A percentile compares a stretch with the other conserved stretches of the same genome.
Conservation (phyloP, 2,329 filamentous ascomycete genomes). For the Fusarium camptoceras region DNA sequence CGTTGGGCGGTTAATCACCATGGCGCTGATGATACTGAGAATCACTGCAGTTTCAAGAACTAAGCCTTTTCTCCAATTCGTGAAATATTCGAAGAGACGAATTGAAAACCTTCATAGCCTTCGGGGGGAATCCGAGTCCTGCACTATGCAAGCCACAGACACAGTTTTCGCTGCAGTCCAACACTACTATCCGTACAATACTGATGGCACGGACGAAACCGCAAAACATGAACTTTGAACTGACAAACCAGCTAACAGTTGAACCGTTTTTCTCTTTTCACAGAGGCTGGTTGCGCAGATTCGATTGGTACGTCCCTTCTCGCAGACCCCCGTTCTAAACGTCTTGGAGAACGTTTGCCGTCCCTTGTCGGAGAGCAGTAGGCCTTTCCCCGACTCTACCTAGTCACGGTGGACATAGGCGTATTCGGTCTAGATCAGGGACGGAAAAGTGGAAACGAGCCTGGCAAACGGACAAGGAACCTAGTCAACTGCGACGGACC, state of each 20-base stretch:
- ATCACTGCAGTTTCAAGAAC: constrained; percentile 5
- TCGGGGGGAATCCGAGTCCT: constrained; percentile 21
- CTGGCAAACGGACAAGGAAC: constrained; percentile 27
- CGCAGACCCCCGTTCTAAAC: constrained; percentile 21
- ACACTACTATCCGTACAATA: not conserved
- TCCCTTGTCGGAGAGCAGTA: constrained; percentile 9
- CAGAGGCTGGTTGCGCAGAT: not conserved
- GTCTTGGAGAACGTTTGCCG: constrained; percentile 17
- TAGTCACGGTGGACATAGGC: constrained; percentile 19
- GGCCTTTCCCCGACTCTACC: constrained; percentile 18
- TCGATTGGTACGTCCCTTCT: constrained; percentile 40
- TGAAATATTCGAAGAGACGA: not conserved
- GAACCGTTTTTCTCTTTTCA: not conserved
- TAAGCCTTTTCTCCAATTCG: constrained; percentile 17
- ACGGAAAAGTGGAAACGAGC: constrained; percentile 30
- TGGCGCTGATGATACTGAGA: not conserved
- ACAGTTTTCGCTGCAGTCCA: not conserved
- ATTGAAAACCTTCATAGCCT: constrained; percentile 7
- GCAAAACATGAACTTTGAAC: not conserved
- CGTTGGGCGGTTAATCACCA: not conserved
- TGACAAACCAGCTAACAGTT: not conserved
- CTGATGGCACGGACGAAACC: not conserved
- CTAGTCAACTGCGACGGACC: constrained; percentile 29
- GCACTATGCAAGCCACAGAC: constrained; percentile 16
- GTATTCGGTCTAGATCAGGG: constrained; percentile 34